Percentiles rank a stretch among this genome's conserved stretches.
These are phyloP conservation scores for Spencermartinsiella europaea DNA, from an alignment of 805 yeast genomes.

Conservation along the genomic window DNA sequence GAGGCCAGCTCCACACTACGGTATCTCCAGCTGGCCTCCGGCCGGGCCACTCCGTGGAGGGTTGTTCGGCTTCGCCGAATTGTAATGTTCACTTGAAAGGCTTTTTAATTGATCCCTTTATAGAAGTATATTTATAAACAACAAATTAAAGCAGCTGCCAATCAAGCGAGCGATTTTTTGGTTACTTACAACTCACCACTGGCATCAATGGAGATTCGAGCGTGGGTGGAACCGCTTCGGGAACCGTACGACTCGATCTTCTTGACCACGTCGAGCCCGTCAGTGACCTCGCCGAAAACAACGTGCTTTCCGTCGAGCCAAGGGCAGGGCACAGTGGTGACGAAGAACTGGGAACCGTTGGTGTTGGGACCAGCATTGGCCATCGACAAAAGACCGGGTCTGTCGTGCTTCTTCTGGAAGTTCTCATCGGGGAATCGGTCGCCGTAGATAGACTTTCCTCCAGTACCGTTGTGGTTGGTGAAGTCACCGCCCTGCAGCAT, in stretches of 20 bases:
- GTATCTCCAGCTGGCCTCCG: no score
- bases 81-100: no score
- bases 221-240: conserved; percentile 58
- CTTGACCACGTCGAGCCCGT: conserved; percentile 82
- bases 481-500: conserved; percentile 97
- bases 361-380: conserved; percentile 98
- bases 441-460: conserved; percentile 85
- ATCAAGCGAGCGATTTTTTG: no score
- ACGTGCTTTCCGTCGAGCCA: conserved; percentile 95
- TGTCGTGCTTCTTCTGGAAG: conserved; percentile 61
- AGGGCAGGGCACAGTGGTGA: conserved; percentile 81
- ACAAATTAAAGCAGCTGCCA: no score
- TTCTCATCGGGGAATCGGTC: conserved; percentile 73
- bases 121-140: no score
- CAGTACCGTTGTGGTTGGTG: conserved; percentile 82
- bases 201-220: conserved; percentile 57
- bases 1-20: no score
- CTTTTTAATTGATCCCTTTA: no score
- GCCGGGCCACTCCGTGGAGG: no score
- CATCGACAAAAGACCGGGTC: conserved; percentile 85
- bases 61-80: no score
- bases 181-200: conserved; percentile 59
- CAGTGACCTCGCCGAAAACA: conserved; percentile 88
- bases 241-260: conserved; percentile 76
- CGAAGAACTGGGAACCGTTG: conserved; percentile 96